Conservation (phyloP, 148 eudicot genomes). For the Rhododendron henanense region DNA sequence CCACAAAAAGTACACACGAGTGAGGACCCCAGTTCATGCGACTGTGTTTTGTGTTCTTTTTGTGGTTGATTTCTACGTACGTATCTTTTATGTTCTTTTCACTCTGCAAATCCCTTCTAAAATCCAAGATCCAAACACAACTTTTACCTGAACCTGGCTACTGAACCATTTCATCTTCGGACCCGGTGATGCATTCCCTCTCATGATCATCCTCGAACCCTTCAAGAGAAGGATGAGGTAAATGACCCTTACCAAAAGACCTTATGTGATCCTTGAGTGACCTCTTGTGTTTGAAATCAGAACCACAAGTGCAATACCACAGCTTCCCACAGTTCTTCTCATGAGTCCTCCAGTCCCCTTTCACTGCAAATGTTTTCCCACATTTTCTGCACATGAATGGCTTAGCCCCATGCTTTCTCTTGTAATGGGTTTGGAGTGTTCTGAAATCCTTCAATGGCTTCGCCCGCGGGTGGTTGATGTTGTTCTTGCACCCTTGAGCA, state of each 20-base stretch:
- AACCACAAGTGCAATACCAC: conserved; percentile 76
- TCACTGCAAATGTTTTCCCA: conserved; percentile 70
- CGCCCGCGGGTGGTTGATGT: conserved; percentile 75
- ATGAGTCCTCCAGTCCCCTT: conserved; percentile 84
- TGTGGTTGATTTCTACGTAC: background rate
- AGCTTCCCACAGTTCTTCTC: conserved; percentile 84
- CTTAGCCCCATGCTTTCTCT: conserved; percentile 74
- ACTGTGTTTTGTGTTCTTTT: background rate
- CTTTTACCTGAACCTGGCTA: background rate
- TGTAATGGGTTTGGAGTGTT: conserved; percentile 81
- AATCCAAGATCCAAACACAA: conserved; percentile 1
- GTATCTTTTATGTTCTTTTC: background rate
- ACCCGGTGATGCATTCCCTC: conserved; percentile 33
- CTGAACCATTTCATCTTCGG: conserved; percentile 35
- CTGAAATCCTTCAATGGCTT: conserved; percentile 77
- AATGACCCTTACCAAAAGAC: conserved; percentile 69
- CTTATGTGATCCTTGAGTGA: conserved; percentile 76
- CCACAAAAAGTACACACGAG: background rate
- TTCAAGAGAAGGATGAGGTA: conserved; percentile 44
- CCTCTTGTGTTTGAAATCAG: conserved; percentile 82
- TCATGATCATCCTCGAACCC: conserved; percentile 36
- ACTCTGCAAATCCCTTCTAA: background rate
- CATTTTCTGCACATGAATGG: conserved; percentile 76
- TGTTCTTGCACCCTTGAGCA: conserved; percentile 71
- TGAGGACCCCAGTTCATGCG: background rate